These are phyloP conservation scores for Acanthamoeba culbertsoni DNA, from an alignment of 208 protist species.

Conservation along the genomic window DNA sequence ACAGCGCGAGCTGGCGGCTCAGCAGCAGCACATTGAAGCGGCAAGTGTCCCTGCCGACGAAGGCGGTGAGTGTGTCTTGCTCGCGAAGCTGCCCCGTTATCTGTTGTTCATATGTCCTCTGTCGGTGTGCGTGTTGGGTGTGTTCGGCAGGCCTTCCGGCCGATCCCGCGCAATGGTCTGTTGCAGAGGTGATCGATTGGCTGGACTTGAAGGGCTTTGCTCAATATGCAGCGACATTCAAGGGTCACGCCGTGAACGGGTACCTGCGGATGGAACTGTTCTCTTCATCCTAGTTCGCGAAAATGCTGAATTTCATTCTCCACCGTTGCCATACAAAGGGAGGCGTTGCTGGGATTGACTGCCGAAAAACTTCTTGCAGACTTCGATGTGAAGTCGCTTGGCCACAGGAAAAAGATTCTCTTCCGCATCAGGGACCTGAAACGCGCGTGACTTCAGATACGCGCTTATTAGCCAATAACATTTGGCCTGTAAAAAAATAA, in stretches of 20 bases:
- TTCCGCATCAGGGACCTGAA: constrained; percentile 4
- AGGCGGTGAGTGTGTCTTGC: not conserved
- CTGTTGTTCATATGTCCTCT: not conserved
- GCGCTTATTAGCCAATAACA: not conserved
- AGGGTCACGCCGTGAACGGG: not conserved
- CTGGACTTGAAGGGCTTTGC: not conserved
- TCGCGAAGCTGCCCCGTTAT: not conserved
- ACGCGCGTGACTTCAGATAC: not conserved
- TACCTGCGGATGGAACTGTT: not conserved
- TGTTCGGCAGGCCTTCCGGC: not conserved
- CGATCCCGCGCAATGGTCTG: not conserved
- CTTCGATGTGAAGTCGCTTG: constrained; percentile 23
- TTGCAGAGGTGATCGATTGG: not conserved
- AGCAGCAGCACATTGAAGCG: not conserved
- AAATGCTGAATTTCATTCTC: not conserved
- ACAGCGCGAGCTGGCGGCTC: not conserved
- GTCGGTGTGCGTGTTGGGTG: not conserved
- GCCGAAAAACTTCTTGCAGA: not conserved
- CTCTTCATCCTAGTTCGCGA: not conserved
- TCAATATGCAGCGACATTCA: not conserved
- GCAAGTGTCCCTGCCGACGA: not conserved
- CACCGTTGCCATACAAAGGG: not conserved
- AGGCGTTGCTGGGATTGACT: not conserved
- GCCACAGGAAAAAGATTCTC: constrained; percentile 46
- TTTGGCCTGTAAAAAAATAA: not conserved